Base-by-base conservation (phyloP, 208 protist species). In the Balamuthia mandrillaris region DNA sequence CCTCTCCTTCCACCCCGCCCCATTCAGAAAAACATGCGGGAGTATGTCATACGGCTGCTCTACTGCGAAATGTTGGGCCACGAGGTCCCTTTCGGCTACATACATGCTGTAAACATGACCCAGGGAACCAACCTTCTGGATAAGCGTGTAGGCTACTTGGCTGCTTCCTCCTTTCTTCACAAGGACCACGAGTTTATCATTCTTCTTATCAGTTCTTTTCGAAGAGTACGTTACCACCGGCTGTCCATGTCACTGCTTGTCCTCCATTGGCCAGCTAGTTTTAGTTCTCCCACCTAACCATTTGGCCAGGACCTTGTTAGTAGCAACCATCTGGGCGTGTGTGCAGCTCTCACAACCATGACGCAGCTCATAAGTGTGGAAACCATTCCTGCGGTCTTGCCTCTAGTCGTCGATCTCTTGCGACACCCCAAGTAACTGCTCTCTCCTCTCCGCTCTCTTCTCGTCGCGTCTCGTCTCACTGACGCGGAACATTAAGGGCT, bases 51-150 rank as follows among this genome's bases (percentile, higher is more conserved):
- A 51, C 92, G 95, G 39, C 58, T 95, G 58, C 89, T 97, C 42
- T 98, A 98, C 89, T 97, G 95, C 77, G 96, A 98, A 86, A 96
- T 98, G 95, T 85, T 98, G 1, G 97, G 97, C 7, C 90, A 96
- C 52, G 86, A 91, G 37, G 96, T 94, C 14, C 86, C 93, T 45
- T 98, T 98, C 87, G 95, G 90, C 24, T 93, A 98, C 92, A 97
- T 98, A 68, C 92, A 97, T 72, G 96, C 95, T 74, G 93, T 98
- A 27, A 98, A 99, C 79, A 96, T 98, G 63, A 94, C 96, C n/a
- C 91, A 96, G n/a, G 88, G 51, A 31, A 33, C 54, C 1, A 68
- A 84, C n/a, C 41, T 68, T 9, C 31, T 84, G 54, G 54, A 68
- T 31, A 84, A 84, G 54, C 52, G 77, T 41, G 66, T 89, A 3